Conservation (phyloP, 768 basidiomycete genomes). For the Tylopilus balloui region DNA sequence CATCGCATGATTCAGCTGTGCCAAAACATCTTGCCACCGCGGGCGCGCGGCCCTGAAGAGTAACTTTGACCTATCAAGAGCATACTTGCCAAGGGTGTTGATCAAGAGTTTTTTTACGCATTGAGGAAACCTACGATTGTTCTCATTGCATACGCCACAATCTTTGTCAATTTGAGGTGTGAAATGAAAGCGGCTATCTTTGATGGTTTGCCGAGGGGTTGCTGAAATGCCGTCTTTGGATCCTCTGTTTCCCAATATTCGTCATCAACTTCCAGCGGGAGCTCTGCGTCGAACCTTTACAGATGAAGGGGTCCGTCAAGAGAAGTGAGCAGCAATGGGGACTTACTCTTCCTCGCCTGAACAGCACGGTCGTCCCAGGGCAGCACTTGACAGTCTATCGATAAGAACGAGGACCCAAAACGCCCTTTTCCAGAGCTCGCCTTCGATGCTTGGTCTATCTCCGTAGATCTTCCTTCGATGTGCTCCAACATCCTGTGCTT, state of each 20-base stretch:
- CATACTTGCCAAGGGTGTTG: constrained; percentile 43
- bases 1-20: constrained; percentile 64
- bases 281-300: constrained; percentile 75
- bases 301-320: constrained; percentile 11
- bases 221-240: constrained; percentile 53
- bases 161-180: constrained; percentile 60
- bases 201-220: constrained; percentile 59
- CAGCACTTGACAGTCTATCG: constrained; percentile 52
- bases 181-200: constrained; percentile 59
- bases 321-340: neutral
- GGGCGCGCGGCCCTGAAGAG: constrained; percentile 48
- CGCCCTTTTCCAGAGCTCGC: constrained; percentile 74
- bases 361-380: constrained; percentile 52
- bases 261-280: constrained; percentile 80
- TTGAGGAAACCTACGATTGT: constrained; percentile 51
- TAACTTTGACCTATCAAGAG: constrained; percentile 61
- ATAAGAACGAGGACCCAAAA: constrained; percentile 68
- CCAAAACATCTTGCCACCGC: constrained; percentile 56
- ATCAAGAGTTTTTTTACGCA: neutral
- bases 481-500: constrained; percentile 72
- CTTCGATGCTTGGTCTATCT: constrained; percentile 43
- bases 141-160: constrained; percentile 63
- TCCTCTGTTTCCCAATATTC: constrained; percentile 66
- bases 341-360: constrained; percentile 65
- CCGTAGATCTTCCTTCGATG: constrained; percentile 62